Evolutionary conservation across 768 basidiomycete genomes (phyloP).

Genomic region (Leucocoprinus leucothites): DNA sequence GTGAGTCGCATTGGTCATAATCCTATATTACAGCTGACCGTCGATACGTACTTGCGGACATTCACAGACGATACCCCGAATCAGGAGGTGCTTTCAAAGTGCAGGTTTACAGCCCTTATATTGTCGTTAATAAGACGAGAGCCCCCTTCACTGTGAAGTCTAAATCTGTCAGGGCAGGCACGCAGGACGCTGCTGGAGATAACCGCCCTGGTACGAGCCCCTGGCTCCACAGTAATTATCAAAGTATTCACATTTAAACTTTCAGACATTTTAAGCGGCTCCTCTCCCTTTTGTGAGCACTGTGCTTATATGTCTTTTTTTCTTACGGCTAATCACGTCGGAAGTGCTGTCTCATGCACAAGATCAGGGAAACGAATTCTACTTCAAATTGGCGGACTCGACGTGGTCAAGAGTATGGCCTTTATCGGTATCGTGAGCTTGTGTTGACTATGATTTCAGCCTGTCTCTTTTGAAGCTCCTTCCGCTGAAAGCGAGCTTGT

Average conservation of each 20-base stretch:
- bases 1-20: constrained; percentile 44
- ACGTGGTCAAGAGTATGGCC: constrained; percentile 79
- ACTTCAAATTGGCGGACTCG: constrained; percentile 78
- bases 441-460: constrained; percentile 33
- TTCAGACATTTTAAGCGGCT: constrained; percentile 37
- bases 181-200: constrained; percentile 85
- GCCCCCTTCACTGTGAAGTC: constrained; percentile 76
- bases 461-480: constrained; percentile 89
- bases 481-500: constrained; percentile 85
- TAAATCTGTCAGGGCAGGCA: constrained; percentile 59
- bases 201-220: constrained; percentile 49
- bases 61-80: constrained; percentile 69
- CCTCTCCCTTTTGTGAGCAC: constrained; percentile 78
- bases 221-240: background rate
- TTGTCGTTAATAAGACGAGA: constrained; percentile 91
- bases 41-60: background rate
- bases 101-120: constrained; percentile 88
- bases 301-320: background rate
- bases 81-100: constrained; percentile 96
- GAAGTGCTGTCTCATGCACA: constrained; percentile 85
- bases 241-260: no score
- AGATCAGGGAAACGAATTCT: constrained; percentile 78
- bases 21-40: background rate
- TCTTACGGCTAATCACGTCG: background rate
- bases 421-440: background rate